Evolutionary conservation across 305 asterid genomes (phyloP), one percentile per base, ranked within the genome.

Genomic region (Fraxinus xanthoxyloides): DNA sequence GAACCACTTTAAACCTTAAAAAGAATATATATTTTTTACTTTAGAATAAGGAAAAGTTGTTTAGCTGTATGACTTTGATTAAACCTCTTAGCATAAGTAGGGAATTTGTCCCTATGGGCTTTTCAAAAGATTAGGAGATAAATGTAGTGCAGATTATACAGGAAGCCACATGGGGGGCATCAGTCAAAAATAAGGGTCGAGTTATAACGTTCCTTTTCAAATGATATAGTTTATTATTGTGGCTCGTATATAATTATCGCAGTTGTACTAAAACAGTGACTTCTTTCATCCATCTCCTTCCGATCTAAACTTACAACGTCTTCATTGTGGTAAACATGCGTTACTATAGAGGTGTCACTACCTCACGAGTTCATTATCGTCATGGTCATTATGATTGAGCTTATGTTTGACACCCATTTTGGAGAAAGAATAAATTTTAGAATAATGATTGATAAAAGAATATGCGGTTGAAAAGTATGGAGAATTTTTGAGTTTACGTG

Each of bases 41-140:
- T 91, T 85, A 77, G 90, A 82, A 88, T 85, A 87, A n/a, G 85
- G 78, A 85, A 90, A 90, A 87, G 90, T 85, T 30, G 67, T 85
- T 88, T 85, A 88, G 76, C 83, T 84, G 48, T 43, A 63, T 75
- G 5, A 79, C 89, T 87, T 90, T 84, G 85, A 87, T 88, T 76
- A 83, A 87, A 78, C 70, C 81, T 85, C 5, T 51, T 72, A 80
- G 86, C 86, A 82, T 87, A 84, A 88, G 85, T 87, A 70, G 86
- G 85, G 87, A 77, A 89, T 80, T 87, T 90, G 91, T 87, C 87
- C 87, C 84, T 77, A 72, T 26, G 79, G 72, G 79, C 85, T 88
- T 87, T 83, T 61, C 24, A 82, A 86, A 88, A 84, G 88, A 76
- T 38, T 78, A 61, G 67, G 76, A 81, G 86, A 80, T 85, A 51